These are phyloP conservation scores for Botrytis fabae DNA, from an alignment of 2,329 filamentous ascomycete species.

Conservation along the genomic window DNA sequence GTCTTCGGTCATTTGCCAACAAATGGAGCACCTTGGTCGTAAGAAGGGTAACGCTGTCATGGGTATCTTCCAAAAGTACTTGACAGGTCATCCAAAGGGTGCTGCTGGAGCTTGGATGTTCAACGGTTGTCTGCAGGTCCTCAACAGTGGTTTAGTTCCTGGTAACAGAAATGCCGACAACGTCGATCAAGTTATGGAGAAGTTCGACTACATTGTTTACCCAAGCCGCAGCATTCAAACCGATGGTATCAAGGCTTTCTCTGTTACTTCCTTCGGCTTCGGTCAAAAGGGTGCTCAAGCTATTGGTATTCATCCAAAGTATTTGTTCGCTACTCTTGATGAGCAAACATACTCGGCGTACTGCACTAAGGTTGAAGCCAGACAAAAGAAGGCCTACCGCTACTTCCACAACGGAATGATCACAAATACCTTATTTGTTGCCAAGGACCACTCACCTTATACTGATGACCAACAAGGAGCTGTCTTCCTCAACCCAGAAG, in stretches of 20 bases:
- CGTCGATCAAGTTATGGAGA: constrained; percentile 91
- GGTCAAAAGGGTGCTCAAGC: constrained; percentile 98
- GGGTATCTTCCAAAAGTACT: constrained; percentile 99
- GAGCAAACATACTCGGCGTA: constrained; percentile 79
- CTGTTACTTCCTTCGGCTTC: constrained; percentile 98
- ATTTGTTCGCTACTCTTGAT: constrained; percentile 92
- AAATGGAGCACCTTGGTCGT: constrained; percentile 90
- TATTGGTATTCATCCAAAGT: constrained; percentile 95
- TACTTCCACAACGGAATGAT: constrained; percentile 98
- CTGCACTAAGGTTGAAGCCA: constrained; percentile 81
- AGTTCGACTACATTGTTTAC: constrained; percentile 97
- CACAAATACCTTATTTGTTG: constrained; percentile 96
- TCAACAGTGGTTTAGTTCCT: constrained; percentile 90
- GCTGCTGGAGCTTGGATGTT: constrained; percentile 99
- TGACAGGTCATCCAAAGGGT: constrained; percentile 98
- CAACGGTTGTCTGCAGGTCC: constrained; percentile 94
- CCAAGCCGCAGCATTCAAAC: constrained; percentile 94
- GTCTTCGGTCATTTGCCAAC: constrained; percentile 94
- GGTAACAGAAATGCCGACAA: constrained; percentile 99
- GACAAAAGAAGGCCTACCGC: constrained; percentile 98
- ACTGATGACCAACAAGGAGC: constrained; percentile 80
- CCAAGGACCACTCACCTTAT: constrained; percentile 90
- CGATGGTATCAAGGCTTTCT: constrained; percentile 97
- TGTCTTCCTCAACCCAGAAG: constrained; percentile 91
- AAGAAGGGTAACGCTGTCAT: constrained; percentile 94